These are phyloP conservation scores for Colletotrichum coccodes DNA, from an alignment of 2,329 filamentous ascomycete species.

Conservation along the genomic window DNA sequence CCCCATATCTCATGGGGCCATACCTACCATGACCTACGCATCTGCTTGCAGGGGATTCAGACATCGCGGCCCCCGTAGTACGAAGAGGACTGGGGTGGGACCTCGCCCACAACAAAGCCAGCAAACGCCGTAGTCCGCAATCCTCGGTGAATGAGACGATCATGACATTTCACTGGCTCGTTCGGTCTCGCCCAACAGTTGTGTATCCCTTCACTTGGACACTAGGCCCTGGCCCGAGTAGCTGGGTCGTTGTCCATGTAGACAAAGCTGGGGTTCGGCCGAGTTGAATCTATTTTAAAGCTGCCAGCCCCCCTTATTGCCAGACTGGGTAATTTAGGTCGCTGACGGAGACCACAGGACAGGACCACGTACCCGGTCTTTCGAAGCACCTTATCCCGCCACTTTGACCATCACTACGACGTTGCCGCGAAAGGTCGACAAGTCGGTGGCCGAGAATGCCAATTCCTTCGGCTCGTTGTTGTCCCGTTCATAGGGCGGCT, in stretches of 20 bases:
- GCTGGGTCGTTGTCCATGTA: neutral
- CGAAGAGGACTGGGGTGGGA: constrained; percentile 4
- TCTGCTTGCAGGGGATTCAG: neutral
- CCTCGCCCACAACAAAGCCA: neutral
- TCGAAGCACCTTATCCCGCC: neutral
- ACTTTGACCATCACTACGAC: neutral
- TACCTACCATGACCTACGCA: neutral
- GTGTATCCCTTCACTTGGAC: neutral
- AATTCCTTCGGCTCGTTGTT: neutral
- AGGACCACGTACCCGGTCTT: neutral
- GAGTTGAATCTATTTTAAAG: constrained; percentile 20
- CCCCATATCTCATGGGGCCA: constrained; percentile 10
- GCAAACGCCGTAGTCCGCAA: neutral
- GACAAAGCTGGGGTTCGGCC: neutral
- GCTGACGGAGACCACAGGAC: neutral
- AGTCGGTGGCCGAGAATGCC: neutral
- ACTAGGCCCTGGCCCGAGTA: constrained; percentile 1
- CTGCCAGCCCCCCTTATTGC: neutral
- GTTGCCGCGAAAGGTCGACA: neutral
- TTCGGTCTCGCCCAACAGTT: neutral
- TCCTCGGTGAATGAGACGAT: neutral
- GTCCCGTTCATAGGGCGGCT: neutral
- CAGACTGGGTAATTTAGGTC: neutral
- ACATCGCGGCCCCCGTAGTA: constrained; percentile 4
- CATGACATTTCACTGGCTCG: neutral